These are phyloP conservation scores for Stenogyne calaminthoides DNA, from an alignment of 305 asterid genomes.

Conservation along the genomic window DNA sequence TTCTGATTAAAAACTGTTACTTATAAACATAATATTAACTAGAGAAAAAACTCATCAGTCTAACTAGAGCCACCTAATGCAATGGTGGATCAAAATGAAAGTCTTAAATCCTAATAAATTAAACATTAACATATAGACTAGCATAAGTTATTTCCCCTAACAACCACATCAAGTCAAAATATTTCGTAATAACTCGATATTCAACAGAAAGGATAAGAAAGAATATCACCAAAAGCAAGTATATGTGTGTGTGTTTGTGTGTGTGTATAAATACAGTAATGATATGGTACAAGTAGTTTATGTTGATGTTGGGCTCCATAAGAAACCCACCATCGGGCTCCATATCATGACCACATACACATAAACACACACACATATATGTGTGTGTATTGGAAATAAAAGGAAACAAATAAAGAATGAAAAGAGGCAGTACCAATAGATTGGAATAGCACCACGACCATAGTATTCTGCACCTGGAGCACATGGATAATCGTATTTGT, in stretches of 20 bases:
- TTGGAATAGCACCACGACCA: slow-evolving; percentile 95
- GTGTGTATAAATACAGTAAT: too few species aligned
- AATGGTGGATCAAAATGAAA: slow-evolving; percentile 8
- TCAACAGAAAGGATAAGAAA: slow-evolving; percentile 11
- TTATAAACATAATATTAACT: neutral
- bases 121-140: neutral
- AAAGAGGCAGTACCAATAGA: slow-evolving; percentile 60
- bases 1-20: neutral
- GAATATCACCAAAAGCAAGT: neutral
- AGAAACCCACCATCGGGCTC: neutral
- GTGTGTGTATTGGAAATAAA: neutral
- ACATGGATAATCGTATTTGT: slow-evolving; percentile 69
- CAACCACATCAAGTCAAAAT: neutral
- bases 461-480: slow-evolving; percentile 80
- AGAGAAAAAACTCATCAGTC: neutral
- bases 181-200: neutral
- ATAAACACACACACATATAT: too few species aligned
- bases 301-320: neutral
- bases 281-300: neutral
- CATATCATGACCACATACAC: too few species aligned
- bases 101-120: neutral
- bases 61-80: neutral
- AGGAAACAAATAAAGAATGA: neutral
- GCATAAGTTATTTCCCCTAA: neutral
- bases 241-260: too few species aligned